Percentiles rank a stretch among this genome's conserved stretches.
phyloP scores from a whole-genome alignment of 208 protist species.

The Polymyxa betae region DNA sequence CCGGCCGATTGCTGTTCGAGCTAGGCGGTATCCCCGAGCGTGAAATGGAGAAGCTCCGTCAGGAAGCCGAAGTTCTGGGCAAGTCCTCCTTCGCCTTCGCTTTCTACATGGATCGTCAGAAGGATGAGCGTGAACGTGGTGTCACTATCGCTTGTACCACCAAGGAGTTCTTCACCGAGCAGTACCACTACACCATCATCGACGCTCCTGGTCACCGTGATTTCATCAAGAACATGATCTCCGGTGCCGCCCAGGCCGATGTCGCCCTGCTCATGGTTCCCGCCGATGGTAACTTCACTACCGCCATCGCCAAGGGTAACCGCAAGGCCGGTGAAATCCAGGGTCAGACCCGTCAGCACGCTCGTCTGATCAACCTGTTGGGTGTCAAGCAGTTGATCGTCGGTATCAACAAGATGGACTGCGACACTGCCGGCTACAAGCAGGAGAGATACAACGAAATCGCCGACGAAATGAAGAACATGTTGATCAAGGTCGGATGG shows the following conservation, averaged over 20 bases:
- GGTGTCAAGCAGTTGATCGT: slow-evolving; percentile 83
- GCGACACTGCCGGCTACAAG: slow-evolving; percentile 66
- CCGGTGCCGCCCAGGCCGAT: slow-evolving; percentile 93
- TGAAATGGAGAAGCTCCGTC: slow-evolving; percentile 76
- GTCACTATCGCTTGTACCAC: slow-evolving; percentile 98
- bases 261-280: slow-evolving; percentile 83
- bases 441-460: slow-evolving; percentile 68
- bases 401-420: slow-evolving; percentile 88
- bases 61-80: slow-evolving; percentile 79
- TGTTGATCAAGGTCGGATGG: slow-evolving; percentile 70
- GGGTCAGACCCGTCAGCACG: slow-evolving; percentile 84
- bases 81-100: slow-evolving; percentile 90
- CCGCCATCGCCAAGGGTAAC: slow-evolving; percentile 74
- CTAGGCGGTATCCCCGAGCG: slow-evolving; percentile 79
- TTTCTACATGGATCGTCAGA: slow-evolving; percentile 98
- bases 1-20: slow-evolving; percentile 86
- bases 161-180: slow-evolving; percentile 96
- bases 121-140: slow-evolving; percentile 97
- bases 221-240: slow-evolving; percentile 99
- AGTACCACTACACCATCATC: slow-evolving; percentile 93
- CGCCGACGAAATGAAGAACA: slow-evolving; percentile 71
- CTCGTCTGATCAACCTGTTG: slow-evolving; percentile 80
- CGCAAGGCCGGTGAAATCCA: slow-evolving; percentile 73
- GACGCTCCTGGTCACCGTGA: slow-evolving; percentile 99
- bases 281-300: slow-evolving; percentile 83